Base-by-base conservation (phyloP, 495 filamentous ascomycete species). In the Darksidea phi region DNA sequence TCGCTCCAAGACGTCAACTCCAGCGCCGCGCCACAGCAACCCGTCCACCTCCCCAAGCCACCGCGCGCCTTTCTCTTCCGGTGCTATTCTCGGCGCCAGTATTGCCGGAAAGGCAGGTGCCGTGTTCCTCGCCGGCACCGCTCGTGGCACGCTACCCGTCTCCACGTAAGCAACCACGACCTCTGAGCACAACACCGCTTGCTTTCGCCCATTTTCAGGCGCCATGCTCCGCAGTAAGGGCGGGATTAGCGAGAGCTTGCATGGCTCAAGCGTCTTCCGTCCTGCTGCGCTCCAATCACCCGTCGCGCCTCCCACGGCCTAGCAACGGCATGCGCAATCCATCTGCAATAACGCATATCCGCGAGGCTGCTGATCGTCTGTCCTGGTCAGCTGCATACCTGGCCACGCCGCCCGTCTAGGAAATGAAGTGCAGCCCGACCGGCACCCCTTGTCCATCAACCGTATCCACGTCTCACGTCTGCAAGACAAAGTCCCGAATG, bases 321-420 rank as follows among this genome's bases (percentile, higher is more conserved):
- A 25, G 15, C 26, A 4, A 2, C 24, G 28, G 24, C 43, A 36
- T 13, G n/a, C 36, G 21, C 58, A 11, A 21, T 13, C 43, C 25
- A 18, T 45, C 21, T 2, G n/a, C 60, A 53, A 63, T 53, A 63
- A 63, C 28, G 57, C 46, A 46, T 57, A 18, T 20, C 13, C 8
- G 37, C 46, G 57, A 63, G 60, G 53, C 60, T 57, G 54, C 20
- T 24, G 60, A 63, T 63, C 60, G 18, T 20, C 36, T n/a, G 46
- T 23, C 15, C 10, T 32, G 59, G 59, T 62, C 59, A 62, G 51
- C 59, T 56, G 59, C 28, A 18, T 43, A 11, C 28, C 15, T 43
- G 2, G 21, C 11, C 8, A 17, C 18, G 25, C 55, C 24, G 26
- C 38, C n/a, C 12, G 37, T 48, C 43, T 46, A n/a, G 25, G 41